Percentiles rank a stretch among this genome's conserved stretches.
Conservation (phyloP, 805 yeast genomes). For the Kazachstania taianensis region DNA sequence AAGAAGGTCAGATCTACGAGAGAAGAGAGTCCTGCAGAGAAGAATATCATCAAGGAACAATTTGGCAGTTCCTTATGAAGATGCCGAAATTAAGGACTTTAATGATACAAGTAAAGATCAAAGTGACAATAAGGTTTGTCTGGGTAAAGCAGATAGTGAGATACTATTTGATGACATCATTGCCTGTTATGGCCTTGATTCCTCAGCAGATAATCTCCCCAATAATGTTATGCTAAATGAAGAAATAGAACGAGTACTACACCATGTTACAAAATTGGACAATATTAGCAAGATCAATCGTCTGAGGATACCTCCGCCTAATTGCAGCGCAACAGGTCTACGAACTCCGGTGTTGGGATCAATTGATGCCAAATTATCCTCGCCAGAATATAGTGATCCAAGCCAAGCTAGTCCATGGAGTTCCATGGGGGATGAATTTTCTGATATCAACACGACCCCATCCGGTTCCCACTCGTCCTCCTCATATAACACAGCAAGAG, state of each 20-base stretch:
- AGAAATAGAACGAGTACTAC: conserved; percentile 16
- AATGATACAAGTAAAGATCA: background rate
- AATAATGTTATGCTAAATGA: conserved; percentile 4
- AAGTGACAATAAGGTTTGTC: background rate
- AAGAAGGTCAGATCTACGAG: conserved; percentile 1
- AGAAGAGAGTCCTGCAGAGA: conserved; percentile 4
- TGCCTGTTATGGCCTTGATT: conserved; percentile 13
- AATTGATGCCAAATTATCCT: conserved; percentile 1
- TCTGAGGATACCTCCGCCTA: conserved; percentile 1
- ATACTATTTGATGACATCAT: conserved; percentile 22
- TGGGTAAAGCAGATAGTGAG: conserved; percentile 14
- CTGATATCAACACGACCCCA: too few species aligned
- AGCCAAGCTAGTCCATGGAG: conserved; percentile 9
- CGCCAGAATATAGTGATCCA: conserved; percentile 2
- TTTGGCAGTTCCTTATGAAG: background rate
- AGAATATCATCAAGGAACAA: background rate
- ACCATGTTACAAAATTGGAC: conserved; percentile 9
- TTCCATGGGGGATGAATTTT: conserved; percentile 21
- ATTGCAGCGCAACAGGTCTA: background rate
- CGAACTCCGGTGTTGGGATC: background rate
- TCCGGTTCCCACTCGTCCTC: background rate
- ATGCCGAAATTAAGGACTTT: too few species aligned
- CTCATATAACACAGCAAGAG: background rate
- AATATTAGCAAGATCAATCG: conserved; percentile 4
- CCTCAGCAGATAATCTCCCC: too few species aligned